Percentiles rank a stretch among this genome's conserved stretches.
These are phyloP conservation scores for Kodamaea restingae DNA, from an alignment of 805 yeast genomes.

Conservation along the genomic window DNA sequence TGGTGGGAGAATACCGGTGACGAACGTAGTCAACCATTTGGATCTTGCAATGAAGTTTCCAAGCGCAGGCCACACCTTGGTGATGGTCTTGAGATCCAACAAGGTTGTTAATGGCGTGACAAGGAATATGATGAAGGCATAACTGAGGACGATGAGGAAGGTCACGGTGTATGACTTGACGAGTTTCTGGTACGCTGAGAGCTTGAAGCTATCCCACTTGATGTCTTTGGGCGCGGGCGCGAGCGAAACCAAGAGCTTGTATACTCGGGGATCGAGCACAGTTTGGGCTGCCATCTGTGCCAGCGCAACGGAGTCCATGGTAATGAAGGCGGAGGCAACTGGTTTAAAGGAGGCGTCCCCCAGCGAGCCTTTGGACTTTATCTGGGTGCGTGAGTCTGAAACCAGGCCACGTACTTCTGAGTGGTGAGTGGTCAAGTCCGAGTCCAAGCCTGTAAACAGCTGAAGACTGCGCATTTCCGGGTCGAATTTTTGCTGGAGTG, in stretches of 20 bases:
- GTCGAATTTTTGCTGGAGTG: constrained; percentile 31
- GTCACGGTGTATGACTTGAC: constrained; percentile 40
- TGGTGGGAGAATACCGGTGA: constrained; percentile 62
- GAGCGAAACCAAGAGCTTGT: constrained; percentile 37
- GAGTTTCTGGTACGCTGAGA: constrained; percentile 37
- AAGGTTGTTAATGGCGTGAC: constrained; percentile 55
- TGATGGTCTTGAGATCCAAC: constrained; percentile 52
- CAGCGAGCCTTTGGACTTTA: constrained; percentile 24
- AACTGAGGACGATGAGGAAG: constrained; percentile 43
- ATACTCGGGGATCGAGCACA: constrained; percentile 42
- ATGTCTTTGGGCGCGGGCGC: constrained; percentile 49
- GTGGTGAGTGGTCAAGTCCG: too few species aligned
- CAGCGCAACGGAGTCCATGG: constrained; percentile 46
- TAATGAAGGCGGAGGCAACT: constrained; percentile 43
- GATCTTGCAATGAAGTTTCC: constrained; percentile 51
- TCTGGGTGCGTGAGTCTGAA: too few species aligned
- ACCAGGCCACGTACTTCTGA: too few species aligned
- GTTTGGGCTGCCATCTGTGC: constrained; percentile 50
- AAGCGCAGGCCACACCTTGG: constrained; percentile 55
- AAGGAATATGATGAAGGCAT: constrained; percentile 50
- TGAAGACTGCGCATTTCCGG: constrained; percentile 1
- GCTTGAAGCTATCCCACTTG: constrained; percentile 43
- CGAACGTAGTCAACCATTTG: constrained; percentile 49
- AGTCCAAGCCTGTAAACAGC: too few species aligned
- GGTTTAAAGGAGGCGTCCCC: constrained; percentile 33